These are phyloP conservation scores for Volvariella volvacea DNA, from an alignment of 1,284 basidiomycete genomes.

Conservation along the genomic window DNA sequence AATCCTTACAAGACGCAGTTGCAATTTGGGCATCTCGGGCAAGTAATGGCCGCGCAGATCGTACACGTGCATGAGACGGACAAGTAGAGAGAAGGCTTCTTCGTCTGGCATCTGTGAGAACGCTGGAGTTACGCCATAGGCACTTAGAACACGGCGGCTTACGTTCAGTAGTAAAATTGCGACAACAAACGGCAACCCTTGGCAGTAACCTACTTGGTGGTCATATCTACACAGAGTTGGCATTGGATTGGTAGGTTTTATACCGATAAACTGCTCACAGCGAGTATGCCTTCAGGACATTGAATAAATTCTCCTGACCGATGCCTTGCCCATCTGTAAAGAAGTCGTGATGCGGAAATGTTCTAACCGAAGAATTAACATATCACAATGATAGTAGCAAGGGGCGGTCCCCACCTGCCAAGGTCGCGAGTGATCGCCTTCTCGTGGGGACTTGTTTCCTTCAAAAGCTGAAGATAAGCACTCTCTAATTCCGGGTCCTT, in stretches of 20 bases:
- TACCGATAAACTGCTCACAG: constrained; percentile 41
- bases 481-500: constrained; percentile 87
- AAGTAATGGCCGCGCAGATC: constrained; percentile 94
- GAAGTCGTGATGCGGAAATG: constrained; percentile 96
- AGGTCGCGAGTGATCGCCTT: constrained; percentile 92
- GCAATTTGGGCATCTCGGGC: constrained; percentile 97
- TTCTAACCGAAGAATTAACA: constrained; percentile 38
- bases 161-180: constrained; percentile 91
- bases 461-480: constrained; percentile 80
- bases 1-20: constrained; percentile 75
- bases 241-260: not conserved
- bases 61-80: constrained; percentile 97
- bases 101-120: constrained; percentile 88
- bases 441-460: constrained; percentile 83
- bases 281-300: constrained; percentile 96
- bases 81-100: constrained; percentile 94
- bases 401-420: constrained; percentile 47
- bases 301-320: constrained; percentile 95
- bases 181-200: constrained; percentile 93
- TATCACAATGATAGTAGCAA: not conserved
- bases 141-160: constrained; percentile 19
- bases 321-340: constrained; percentile 89
- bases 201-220: constrained; percentile 93
- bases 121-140: constrained; percentile 6
- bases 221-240: constrained; percentile 62